These are phyloP conservation scores for Aspergillus sp. DNA, from an alignment of 2,329 filamentous ascomycete species.

Conservation along the genomic window DNA sequence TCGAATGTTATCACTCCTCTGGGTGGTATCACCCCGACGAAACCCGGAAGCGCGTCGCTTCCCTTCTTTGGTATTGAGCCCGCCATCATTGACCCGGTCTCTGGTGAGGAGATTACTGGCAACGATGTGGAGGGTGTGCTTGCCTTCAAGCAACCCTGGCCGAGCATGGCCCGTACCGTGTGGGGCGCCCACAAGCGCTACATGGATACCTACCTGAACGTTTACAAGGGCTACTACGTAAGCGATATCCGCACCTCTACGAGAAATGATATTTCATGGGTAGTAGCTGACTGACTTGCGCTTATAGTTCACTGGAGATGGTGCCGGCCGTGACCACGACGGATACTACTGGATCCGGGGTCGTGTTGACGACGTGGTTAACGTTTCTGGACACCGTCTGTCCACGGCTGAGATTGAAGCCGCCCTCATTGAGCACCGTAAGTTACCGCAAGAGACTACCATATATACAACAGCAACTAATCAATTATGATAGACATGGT, in stretches of 20 bases:
- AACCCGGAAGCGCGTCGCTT: slow-evolving; percentile 91
- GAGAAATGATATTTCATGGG: too few relatives aligned
- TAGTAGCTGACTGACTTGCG: slow-evolving; percentile 13
- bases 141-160: slow-evolving; percentile 97
- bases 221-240: slow-evolving; percentile 98
- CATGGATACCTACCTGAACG: slow-evolving; percentile 97
- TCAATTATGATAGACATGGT: slow-evolving; percentile 50
- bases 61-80: slow-evolving; percentile 99
- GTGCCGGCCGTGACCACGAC: slow-evolving; percentile 92
- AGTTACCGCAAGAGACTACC: slow-evolving; percentile 20
- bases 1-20: slow-evolving; percentile 94
- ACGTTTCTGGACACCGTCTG: slow-evolving; percentile 92
- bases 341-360: slow-evolving; percentile 99
- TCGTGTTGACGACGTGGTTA: slow-evolving; percentile 97
- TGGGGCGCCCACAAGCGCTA: slow-evolving; percentile 98
- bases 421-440: slow-evolving; percentile 85
- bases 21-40: slow-evolving; percentile 90
- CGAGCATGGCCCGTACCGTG: slow-evolving; percentile 96
- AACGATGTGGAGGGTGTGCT: slow-evolving; percentile 98
- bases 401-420: slow-evolving; percentile 98
- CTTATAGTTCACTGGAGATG: slow-evolving; percentile 63
- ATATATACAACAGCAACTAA: slow-evolving; percentile 18
- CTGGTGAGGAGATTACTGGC: slow-evolving; percentile 86
- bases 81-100: slow-evolving; percentile 94
- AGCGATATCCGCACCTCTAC: slow-evolving; percentile 43